Percentiles rank a stretch among this genome's conserved stretches.
Conservation (phyloP, 2,329 filamentous ascomycete species). For the Claviceps arundinis region DNA sequence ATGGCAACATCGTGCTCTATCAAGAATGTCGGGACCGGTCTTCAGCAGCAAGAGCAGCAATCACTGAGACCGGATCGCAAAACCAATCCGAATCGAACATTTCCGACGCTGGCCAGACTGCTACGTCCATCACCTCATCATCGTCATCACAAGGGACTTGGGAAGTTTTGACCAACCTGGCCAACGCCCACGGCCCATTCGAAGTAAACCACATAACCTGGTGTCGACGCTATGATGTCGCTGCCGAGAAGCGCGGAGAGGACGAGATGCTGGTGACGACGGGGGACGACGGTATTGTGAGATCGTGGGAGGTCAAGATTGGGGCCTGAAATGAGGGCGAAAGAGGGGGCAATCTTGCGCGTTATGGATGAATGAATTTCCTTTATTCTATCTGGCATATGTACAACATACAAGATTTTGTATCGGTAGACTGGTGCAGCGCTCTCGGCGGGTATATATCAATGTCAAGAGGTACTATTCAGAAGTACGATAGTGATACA, state of each 20-base stretch:
- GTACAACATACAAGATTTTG: no score
- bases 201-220: slow-evolving; percentile 89
- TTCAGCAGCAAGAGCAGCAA: no score
- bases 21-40: slow-evolving; percentile 35
- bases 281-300: slow-evolving; percentile 81
- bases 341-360: no score
- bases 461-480: no score
- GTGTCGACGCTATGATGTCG: slow-evolving; percentile 65
- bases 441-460: no score
- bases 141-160: slow-evolving; percentile 38
- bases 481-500: no score
- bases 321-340: neutral
- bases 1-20: slow-evolving; percentile 72
- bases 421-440: no score
- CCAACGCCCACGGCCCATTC: slow-evolving; percentile 76
- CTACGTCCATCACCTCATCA: slow-evolving; percentile 5
- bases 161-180: slow-evolving; percentile 54
- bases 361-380: no score
- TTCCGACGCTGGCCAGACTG: slow-evolving; percentile 3
- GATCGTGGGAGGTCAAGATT: slow-evolving; percentile 57
- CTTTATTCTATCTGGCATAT: no score
- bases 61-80: no score
- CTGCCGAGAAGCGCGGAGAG: slow-evolving; percentile 34
- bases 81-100: neutral
- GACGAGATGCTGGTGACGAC: slow-evolving; percentile 86